Percentiles rank a stretch among this genome's conserved stretches.
Conservation (phyloP, 2,329 filamentous ascomycete species). For the Trichoderma guizhouense region DNA sequence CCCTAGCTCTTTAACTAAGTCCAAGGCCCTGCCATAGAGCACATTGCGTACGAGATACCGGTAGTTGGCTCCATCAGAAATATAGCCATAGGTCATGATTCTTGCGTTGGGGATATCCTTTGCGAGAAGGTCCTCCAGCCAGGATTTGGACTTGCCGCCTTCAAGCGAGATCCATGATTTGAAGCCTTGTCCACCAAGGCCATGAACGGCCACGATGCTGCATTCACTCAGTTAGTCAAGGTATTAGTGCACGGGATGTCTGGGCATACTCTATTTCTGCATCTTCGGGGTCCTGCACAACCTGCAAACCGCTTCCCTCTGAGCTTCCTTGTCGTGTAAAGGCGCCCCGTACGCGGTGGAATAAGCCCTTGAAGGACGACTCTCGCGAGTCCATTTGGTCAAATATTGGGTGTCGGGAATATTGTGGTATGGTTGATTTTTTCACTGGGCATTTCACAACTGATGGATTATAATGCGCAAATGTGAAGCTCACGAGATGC, state of each 20-base stretch:
- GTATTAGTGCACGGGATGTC: too few species aligned
- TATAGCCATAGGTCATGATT: slow-evolving; percentile 29
- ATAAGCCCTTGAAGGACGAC: slow-evolving; percentile 24
- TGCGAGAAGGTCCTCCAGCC: slow-evolving; percentile 27
- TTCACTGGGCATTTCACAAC: not conserved
- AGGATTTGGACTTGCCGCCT: slow-evolving; percentile 23
- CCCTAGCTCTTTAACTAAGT: slow-evolving; percentile 25
- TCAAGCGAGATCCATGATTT: slow-evolving; percentile 26
- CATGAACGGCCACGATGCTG: slow-evolving; percentile 30
- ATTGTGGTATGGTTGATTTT: not conserved
- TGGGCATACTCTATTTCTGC: slow-evolving; percentile 27
- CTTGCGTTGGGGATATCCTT: slow-evolving; percentile 27
- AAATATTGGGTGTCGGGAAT: not conserved
- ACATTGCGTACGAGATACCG: slow-evolving; percentile 26
- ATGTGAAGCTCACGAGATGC: not conserved
- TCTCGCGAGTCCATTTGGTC: slow-evolving; percentile 24
- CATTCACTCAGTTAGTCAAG: not conserved
- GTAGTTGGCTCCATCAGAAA: slow-evolving; percentile 24
- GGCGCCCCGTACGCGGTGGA: slow-evolving; percentile 25
- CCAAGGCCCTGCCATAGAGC: slow-evolving; percentile 26
- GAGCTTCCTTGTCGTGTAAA: slow-evolving; percentile 22
- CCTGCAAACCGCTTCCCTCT: slow-evolving; percentile 22
- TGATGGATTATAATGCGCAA: not conserved
- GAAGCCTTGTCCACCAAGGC: slow-evolving; percentile 28
- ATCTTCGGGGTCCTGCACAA: slow-evolving; percentile 24